Base-by-base conservation (phyloP, 1,284 basidiomycete genomes). In the Ganoderma lucidum region DNA sequence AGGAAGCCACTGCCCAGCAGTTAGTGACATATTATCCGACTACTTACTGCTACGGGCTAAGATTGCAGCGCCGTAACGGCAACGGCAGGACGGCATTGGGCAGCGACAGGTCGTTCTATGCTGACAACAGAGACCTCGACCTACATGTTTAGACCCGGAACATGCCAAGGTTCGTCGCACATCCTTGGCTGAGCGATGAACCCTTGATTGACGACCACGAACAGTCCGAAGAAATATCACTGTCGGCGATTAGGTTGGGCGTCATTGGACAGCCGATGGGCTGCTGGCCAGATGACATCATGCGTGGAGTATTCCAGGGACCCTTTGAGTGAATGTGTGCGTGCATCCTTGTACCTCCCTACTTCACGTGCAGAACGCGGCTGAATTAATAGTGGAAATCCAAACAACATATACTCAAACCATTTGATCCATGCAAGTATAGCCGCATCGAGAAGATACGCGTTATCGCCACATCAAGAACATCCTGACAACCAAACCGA, bases 81-180 rank as follows among this genome's bases (percentile, higher is more conserved):
- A 56, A 14, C 55, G 55, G 55, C 55, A 56, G 6, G 55, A 28
- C 48, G 48, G 48, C 48, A 48, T 48, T 48, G 45, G 53, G 28
- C 17, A 32, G 30, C 53, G 28, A 30, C 53, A 55, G 14, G 32
- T 15, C 10, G 9, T 42, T 32, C 44, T 19, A 45, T 48, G 58
- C n/a, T 35, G 32, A 35, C 32, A 37, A 15, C 23, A 53, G 59
- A 30, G 42, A 45, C 39, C 56, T 59, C 17, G 56, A 35, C 32
- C 30, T 51, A 37, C 42, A 51, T 32, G 63, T 56, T 64, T 70
- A 72, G 71, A 41, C 66, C 60, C 68, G 68, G 68, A 41, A 45
- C 58, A 37, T 68, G 56, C 67, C 60, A 41, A 56, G 59, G 44
- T 48, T 60, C 28, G 67, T 45, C 42, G 53, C 44, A 59, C 30